Percentiles rank a stretch among this genome's conserved stretches.
These are phyloP conservation scores for Plasmopara halstedii DNA, from an alignment of 352 stramenopile genomes.

Conservation along the genomic window DNA sequence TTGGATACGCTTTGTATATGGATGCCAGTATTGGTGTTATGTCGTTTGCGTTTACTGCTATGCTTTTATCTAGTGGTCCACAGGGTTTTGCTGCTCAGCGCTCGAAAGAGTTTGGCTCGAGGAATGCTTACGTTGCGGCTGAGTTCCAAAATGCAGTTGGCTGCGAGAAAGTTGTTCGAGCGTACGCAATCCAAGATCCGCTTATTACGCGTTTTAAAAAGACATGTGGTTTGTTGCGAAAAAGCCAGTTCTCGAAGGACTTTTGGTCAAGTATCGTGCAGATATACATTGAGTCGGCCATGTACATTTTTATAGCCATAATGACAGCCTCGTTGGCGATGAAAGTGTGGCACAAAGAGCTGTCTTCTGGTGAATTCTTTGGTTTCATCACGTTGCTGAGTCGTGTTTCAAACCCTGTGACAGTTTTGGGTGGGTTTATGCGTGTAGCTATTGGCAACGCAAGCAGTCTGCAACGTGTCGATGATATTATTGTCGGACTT, in stretches of 20 bases:
- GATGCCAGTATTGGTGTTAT: constrained; percentile 77
- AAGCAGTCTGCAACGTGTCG: constrained; percentile 78
- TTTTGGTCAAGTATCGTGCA: constrained; percentile 87
- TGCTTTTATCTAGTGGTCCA: constrained; percentile 72
- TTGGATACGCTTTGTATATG: constrained; percentile 79
- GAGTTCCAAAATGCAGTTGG: constrained; percentile 83
- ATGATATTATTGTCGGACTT: constrained; percentile 76
- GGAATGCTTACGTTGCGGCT: constrained; percentile 81
- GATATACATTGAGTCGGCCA: constrained; percentile 86
- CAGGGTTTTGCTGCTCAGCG: constrained; percentile 77
- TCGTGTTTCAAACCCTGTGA: constrained; percentile 78
- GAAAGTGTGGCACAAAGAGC: constrained; percentile 72
- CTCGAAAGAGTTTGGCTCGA: constrained; percentile 81
- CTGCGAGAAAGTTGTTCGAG: constrained; percentile 83
- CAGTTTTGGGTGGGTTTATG: constrained; percentile 82
- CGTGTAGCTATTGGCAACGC: constrained; percentile 84
- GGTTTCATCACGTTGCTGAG: constrained; percentile 71
- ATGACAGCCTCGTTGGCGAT: constrained; percentile 79
- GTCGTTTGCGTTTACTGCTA: constrained; percentile 73
- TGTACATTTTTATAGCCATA: constrained; percentile 87
- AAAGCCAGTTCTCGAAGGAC: constrained; percentile 84
- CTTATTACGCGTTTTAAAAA: constrained; percentile 67
- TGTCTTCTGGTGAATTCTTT: constrained; percentile 77
- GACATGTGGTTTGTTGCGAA: constrained; percentile 51
- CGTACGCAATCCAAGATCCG: constrained; percentile 76